Base-by-base conservation (phyloP, 73 alveolate genomes). In the Symbiodinium pilosum region DNA sequence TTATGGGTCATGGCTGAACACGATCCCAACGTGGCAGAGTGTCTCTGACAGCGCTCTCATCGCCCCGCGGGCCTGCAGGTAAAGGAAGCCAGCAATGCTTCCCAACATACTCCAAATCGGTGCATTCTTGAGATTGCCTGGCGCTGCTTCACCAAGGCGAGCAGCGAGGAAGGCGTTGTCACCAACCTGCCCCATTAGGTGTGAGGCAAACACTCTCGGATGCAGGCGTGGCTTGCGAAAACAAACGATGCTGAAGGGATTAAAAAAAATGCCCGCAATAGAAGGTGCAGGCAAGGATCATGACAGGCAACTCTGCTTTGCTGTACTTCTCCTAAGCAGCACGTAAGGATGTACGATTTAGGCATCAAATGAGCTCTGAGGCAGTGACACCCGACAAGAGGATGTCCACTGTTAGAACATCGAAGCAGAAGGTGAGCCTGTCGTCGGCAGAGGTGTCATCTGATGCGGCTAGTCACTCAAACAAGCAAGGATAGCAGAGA, bases 311-410 rank as follows among this genome's bases (percentile, higher is more conserved):
- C 43, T 88, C 95, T 8, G 95, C 95, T 64, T 88, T 88, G 43
- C 86, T 88, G 95, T 88, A 88, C 95, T 88, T 88, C 73, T 56
- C 95, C 95, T 88, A 59, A n/a, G 73, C 73, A 54, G 73, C 26
- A 24, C 73, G 73, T 54, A 30, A 26, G 30, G 26, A 54, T n/a
- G 73, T 9, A 6, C 30, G 26, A 30, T 26, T n/a, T 54, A 26
- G 20, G 2, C 73, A 26, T 3, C 24, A 64, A 38, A 34, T 3
- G 30, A 4, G 32, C 39, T 8, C 34, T 43, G 56, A 88, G 95
- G 32, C 14, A 36, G 69, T 4, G 4, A 9, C 95, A 39, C 95
- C 95, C 9, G 95, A 88, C 34, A 88, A 86, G 47, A 88, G 86
- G 34, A 77, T 64, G 86, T 88, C 95, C 52, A 88, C 95, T 8